A percentile compares a stretch with the other conserved stretches of the same genome.
Evolutionary conservation across 2,329 filamentous ascomycete species (phyloP).

Genomic region (Aureobasidium sp.): DNA sequence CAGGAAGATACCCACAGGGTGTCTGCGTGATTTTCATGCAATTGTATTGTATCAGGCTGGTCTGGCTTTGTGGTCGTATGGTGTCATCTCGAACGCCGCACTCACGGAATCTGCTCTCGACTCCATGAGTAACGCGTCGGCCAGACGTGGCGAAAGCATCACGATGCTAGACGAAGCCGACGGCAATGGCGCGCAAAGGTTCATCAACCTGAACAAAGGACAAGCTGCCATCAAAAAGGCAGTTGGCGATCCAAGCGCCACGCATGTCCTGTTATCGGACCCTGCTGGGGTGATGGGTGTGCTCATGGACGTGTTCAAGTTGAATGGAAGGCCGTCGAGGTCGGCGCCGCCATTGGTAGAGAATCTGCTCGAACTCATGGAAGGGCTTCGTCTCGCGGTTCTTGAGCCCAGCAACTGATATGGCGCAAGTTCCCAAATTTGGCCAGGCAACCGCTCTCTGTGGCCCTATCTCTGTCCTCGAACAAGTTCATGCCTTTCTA

Average conservation of each 20-base stretch:
- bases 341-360: constrained; percentile 55
- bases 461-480: too few relatives aligned
- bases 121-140: not conserved
- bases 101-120: constrained; percentile 18
- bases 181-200: constrained; percentile 43
- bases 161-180: constrained; percentile 52
- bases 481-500: too few relatives aligned
- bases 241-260: constrained; percentile 28
- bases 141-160: constrained; percentile 22
- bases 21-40: constrained; percentile 54
- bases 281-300: constrained; percentile 54
- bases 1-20: constrained; percentile 34
- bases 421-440: too few relatives aligned
- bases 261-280: constrained; percentile 42
- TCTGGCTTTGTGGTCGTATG: constrained; percentile 63
- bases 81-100: constrained; percentile 43
- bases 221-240: constrained; percentile 16
- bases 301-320: constrained; percentile 49
- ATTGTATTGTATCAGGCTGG: constrained; percentile 63
- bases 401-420: not conserved
- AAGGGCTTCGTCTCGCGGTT: constrained; percentile 39
- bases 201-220: constrained; percentile 49
- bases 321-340: constrained; percentile 41
- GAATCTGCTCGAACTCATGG: constrained; percentile 58
- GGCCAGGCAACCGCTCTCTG: too few relatives aligned